These are phyloP conservation scores for Gracilaria gracilis DNA, from an alignment of 23 red algal genomes.

Conservation along the genomic window DNA sequence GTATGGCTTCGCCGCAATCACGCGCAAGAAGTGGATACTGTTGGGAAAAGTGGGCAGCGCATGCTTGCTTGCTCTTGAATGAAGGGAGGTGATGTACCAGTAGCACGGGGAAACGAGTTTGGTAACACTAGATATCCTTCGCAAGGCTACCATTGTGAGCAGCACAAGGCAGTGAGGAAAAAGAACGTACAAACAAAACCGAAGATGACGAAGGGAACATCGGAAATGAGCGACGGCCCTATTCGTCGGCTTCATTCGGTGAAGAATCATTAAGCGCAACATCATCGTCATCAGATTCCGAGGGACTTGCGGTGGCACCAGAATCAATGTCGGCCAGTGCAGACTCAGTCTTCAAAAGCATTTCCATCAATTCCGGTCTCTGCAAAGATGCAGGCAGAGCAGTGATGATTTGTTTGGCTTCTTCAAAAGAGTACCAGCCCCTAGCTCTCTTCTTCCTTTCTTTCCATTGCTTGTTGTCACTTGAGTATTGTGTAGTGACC, in stretches of 20 bases:
- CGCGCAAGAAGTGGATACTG: not conserved
- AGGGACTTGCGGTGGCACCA: not conserved
- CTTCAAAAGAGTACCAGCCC: slow-evolving; percentile 74
- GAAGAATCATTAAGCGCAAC: not conserved
- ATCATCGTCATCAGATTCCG: slow-evolving; percentile 13
- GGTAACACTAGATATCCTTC: not conserved
- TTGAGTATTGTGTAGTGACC: slow-evolving; percentile 59
- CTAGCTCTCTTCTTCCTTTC: slow-evolving; percentile 75
- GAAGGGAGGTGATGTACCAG: not conserved
- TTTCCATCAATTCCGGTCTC: slow-evolving; percentile 85
- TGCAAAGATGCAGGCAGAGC: not conserved
- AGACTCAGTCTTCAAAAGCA: slow-evolving; percentile 65
- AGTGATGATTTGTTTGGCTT: slow-evolving; percentile 54
- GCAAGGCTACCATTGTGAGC: not conserved
- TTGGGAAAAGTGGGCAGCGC: not conserved
- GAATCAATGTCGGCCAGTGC: slow-evolving; percentile 24
- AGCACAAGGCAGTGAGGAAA: not conserved
- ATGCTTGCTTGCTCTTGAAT: not conserved
- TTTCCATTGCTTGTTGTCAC: slow-evolving; percentile 70
- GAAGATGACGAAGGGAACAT: not conserved
- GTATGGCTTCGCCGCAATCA: not conserved
- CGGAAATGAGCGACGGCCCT: not conserved
- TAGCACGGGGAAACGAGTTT: not conserved
- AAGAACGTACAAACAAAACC: not conserved
- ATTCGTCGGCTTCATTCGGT: not conserved